A percentile compares a stretch with the other conserved stretches of the same genome.
Conservation (phyloP, 805 yeast species). For the Teunomyces stri region DNA sequence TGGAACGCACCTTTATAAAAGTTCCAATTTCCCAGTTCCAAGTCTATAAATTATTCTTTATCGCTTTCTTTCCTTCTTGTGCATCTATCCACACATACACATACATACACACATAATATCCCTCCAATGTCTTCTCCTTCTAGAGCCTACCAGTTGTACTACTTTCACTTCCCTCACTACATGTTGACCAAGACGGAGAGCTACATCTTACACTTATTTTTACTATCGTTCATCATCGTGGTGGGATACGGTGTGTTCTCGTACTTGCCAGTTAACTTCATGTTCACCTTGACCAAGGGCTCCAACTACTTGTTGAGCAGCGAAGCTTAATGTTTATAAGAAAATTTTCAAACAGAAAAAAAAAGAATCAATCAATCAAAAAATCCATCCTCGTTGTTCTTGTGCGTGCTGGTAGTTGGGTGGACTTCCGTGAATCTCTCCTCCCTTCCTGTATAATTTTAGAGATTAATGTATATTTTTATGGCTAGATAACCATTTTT, state of each 20-base stretch:
- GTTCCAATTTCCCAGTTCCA: not conserved
- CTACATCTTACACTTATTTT: conserved; percentile 17
- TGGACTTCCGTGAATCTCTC: not conserved
- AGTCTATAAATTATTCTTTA: not conserved
- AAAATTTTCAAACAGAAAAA: not conserved
- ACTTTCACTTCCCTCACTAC: conserved; percentile 45
- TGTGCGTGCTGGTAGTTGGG: not conserved
- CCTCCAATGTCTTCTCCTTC: not conserved
- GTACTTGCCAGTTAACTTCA: conserved; percentile 25
- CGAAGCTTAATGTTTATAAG: conserved; percentile 5
- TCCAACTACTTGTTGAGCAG: conserved; percentile 37
- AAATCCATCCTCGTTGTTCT: not conserved
- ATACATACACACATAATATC: not conserved
- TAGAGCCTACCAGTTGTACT: conserved; percentile 25
- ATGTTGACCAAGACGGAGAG: conserved; percentile 50
- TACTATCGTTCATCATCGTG: conserved; percentile 22
- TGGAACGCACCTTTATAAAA: not conserved
- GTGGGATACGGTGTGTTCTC: conserved; percentile 28
- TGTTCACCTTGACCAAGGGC: conserved; percentile 28
- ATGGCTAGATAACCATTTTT: not conserved
- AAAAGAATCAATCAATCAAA: not conserved
- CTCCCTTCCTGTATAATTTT: not conserved
- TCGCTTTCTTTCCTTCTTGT: not conserved
- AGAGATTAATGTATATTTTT: not conserved
- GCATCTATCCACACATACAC: no score